Conservation (phyloP, 257 asterid species). For the Plantago ovata region DNA sequence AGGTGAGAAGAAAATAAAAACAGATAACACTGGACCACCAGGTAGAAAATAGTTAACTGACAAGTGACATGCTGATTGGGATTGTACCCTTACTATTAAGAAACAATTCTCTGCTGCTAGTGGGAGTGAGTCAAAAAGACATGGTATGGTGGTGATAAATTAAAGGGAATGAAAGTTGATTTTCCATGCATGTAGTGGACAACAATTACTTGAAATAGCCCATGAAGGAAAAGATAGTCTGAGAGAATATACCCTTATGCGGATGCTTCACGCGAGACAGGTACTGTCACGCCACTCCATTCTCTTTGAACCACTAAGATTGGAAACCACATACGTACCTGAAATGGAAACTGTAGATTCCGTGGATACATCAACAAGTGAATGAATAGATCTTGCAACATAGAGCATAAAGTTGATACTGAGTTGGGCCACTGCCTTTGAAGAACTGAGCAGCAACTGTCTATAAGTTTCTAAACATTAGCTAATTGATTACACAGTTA, state of each 20-base stretch:
- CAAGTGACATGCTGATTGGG: conserved; percentile 22
- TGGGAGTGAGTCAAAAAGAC: conserved; percentile 20
- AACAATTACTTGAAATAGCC: conserved; percentile 18
- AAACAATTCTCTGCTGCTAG: neutral
- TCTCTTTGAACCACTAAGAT: conserved; percentile 19
- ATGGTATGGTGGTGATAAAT: conserved; percentile 15
- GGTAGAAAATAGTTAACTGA: conserved; percentile 9
- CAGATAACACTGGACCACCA: conserved; percentile 20
- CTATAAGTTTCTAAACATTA: neutral
- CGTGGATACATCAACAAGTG: conserved; percentile 2
- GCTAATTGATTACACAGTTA: neutral
- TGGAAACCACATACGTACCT: conserved; percentile 5
- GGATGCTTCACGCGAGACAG: conserved; percentile 4
- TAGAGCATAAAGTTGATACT: neutral
- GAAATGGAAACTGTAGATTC: neutral
- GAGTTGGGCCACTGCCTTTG: neutral
- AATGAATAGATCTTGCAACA: neutral
- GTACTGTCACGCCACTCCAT: conserved; percentile 10
- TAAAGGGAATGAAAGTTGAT: neutral
- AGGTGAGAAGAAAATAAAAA: conserved; percentile 11
- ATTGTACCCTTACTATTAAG: conserved; percentile 2
- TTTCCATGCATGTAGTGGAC: conserved; percentile 25
- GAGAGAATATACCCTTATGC: conserved; percentile 20
- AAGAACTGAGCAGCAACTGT: neutral
- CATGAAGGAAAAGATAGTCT: conserved; percentile 20